These are phyloP conservation scores for Teratosphaeria zuluensis DNA, from an alignment of 2,329 filamentous ascomycete species.

Conservation along the genomic window DNA sequence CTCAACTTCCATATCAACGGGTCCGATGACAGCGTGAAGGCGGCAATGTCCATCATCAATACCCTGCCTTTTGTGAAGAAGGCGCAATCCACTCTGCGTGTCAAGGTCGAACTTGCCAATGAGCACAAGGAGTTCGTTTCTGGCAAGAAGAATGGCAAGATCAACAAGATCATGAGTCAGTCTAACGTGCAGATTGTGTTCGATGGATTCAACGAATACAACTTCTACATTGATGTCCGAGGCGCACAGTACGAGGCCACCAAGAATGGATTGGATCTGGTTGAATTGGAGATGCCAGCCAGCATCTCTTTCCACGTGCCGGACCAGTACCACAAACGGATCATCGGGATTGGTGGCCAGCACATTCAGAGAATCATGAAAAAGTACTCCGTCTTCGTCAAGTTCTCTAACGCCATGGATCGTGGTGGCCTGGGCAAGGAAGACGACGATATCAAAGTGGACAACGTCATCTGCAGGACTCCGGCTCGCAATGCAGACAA, in stretches of 20 bases:
- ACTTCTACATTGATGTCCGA: slow-evolving; percentile 98
- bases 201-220: slow-evolving; percentile 98
- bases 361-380: slow-evolving; percentile 99
- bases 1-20: slow-evolving; percentile 89
- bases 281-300: slow-evolving; percentile 98
- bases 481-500: slow-evolving; percentile 95
- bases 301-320: slow-evolving; percentile 99
- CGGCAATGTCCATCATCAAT: slow-evolving; percentile 86
- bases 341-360: slow-evolving; percentile 95
- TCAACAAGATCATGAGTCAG: slow-evolving; percentile 99
- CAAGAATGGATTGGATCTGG: slow-evolving; percentile 81
- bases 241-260: slow-evolving; percentile 86
- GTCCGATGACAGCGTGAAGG: slow-evolving; percentile 92
- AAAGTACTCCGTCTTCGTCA: slow-evolving; percentile 99
- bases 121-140: slow-evolving; percentile 99
- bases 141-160: slow-evolving; percentile 99
- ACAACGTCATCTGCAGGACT: slow-evolving; percentile 97
- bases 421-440: slow-evolving; percentile 86
- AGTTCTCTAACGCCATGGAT: slow-evolving; percentile 99
- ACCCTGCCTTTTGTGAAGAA: slow-evolving; percentile 82
- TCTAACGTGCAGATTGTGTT: slow-evolving; percentile 99
- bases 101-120: slow-evolving; percentile 97
- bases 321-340: slow-evolving; percentile 98
- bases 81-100: slow-evolving; percentile 82
- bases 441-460: slow-evolving; percentile 95